A percentile compares a stretch with the other conserved stretches of the same genome.
phyloP scores from a whole-genome alignment of 129 eudicot genomes.

The Helichrysum umbraculigerum region DNA sequence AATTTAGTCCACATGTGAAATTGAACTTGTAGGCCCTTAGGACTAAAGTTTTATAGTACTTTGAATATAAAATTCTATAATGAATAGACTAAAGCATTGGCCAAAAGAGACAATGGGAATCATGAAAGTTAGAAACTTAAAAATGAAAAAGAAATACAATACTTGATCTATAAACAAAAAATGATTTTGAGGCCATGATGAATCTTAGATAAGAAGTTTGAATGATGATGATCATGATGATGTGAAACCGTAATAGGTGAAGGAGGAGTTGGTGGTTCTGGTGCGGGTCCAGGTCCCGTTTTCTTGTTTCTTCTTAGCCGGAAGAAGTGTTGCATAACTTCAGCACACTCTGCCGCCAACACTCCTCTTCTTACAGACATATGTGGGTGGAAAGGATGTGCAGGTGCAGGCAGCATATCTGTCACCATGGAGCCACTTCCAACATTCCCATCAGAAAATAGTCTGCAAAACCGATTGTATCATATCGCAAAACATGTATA shows the following conservation, averaged over 20 bases:
- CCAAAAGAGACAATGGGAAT: background rate
- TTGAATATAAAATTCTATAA: background rate
- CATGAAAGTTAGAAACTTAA: background rate
- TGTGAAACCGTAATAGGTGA: conserved; percentile 51
- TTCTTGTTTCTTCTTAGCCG: conserved; percentile 67
- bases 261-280: conserved; percentile 13
- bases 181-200: conserved; percentile 55
- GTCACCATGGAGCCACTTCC: conserved; percentile 36
- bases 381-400: conserved; percentile 91
- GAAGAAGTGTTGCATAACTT: conserved; percentile 74
- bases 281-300: conserved; percentile 18
- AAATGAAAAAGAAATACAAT: background rate
- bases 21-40: background rate
- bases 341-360: conserved; percentile 73
- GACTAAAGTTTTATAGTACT: background rate
- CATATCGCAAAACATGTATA: background rate
- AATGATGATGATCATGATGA: conserved; percentile 29
- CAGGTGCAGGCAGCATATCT: conserved; percentile 61
- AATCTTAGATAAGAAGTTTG: conserved; percentile 62
- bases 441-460: conserved; percentile 58
- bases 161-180: conserved; percentile 52
- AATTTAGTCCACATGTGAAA: background rate
- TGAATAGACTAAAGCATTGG: background rate
- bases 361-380: conserved; percentile 66
- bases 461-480: conserved; percentile 44